Percentiles rank a stretch among this genome's conserved stretches.
These are phyloP conservation scores for Fusarium domesticum DNA, from an alignment of 2,329 filamentous ascomycete genomes.

Conservation along the genomic window DNA sequence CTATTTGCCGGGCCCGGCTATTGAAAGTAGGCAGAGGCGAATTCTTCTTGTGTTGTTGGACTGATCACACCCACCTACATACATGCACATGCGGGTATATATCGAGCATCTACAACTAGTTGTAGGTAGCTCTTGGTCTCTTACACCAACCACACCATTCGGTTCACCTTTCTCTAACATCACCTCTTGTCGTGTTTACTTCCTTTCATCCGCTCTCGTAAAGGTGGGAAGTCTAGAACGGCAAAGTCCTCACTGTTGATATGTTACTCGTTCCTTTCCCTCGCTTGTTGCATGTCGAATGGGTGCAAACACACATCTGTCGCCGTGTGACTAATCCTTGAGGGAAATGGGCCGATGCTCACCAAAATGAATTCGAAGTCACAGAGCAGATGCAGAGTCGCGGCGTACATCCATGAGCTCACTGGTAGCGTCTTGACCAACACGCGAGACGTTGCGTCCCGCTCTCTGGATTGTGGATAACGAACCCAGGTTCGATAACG, in stretches of 20 bases:
- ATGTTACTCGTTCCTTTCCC: neutral
- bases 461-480: neutral
- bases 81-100: neutral
- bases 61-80: neutral
- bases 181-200: neutral
- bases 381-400: slow-evolving; percentile 6
- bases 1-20: neutral
- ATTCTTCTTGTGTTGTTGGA: neutral
- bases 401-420: slow-evolving; percentile 8
- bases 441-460: slow-evolving; percentile 9
- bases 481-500: slow-evolving; percentile 9
- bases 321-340: neutral
- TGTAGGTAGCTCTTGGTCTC: neutral
- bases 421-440: slow-evolving; percentile 15
- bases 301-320: neutral
- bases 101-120: neutral
- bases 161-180: neutral
- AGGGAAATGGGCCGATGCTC: slow-evolving; percentile 23
- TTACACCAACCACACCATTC: neutral
- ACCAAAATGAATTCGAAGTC: slow-evolving; percentile 3
- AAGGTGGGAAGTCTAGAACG: too few species aligned
- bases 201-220: neutral
- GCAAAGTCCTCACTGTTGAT: too few species aligned
- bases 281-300: neutral
- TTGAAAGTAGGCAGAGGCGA: neutral